These are phyloP conservation scores for Jacaranda copaia DNA, from an alignment of 257 asterid genomes.

Conservation along the genomic window DNA sequence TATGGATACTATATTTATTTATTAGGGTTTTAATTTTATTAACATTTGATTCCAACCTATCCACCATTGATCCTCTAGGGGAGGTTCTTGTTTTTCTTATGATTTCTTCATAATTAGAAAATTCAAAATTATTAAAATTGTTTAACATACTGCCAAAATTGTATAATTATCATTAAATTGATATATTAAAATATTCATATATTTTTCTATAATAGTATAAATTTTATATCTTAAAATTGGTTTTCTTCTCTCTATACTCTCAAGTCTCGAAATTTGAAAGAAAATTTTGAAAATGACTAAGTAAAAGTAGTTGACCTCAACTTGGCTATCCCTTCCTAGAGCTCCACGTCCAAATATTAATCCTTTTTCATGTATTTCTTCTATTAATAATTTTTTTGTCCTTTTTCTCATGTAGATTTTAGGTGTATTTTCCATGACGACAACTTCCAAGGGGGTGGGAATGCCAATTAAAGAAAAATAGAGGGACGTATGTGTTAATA, in stretches of 20 bases:
- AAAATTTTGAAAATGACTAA: slow-evolving; percentile 43
- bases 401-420: not conserved
- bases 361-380: not conserved
- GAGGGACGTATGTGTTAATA: slow-evolving; percentile 24
- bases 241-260: not conserved
- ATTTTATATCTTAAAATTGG: too few species aligned
- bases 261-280: not conserved
- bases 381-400: not conserved
- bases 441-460: not conserved
- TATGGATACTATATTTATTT: too few species aligned
- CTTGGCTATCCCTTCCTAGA: slow-evolving; percentile 41
- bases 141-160: too few species aligned
- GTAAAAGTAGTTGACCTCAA: slow-evolving; percentile 45
- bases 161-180: too few species aligned
- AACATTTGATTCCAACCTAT: too few species aligned
- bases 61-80: too few species aligned
- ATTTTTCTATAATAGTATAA: too few species aligned
- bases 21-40: too few species aligned
- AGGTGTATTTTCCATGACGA: not conserved
- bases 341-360: slow-evolving; percentile 27
- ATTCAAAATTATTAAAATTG: too few species aligned
- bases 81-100: too few species aligned
- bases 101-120: too few species aligned
- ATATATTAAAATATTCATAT: too few species aligned
- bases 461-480: not conserved